These are phyloP conservation scores for Citrus sp. DNA, from an alignment of 345 rosid species.

Conservation along the genomic window DNA sequence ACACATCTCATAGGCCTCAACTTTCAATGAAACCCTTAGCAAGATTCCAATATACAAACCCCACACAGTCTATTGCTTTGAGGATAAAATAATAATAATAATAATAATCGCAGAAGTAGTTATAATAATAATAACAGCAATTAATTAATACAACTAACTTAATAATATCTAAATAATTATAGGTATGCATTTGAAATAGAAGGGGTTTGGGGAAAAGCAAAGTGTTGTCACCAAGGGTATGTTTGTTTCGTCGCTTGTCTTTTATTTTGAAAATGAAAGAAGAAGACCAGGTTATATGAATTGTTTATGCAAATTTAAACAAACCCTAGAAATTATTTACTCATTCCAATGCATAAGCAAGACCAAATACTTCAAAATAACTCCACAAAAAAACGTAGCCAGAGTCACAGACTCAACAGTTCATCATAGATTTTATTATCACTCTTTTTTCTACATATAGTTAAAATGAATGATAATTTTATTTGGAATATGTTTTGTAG, in stretches of 20 bases:
- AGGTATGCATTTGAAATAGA: conserved; percentile 4
- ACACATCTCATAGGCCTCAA: conserved; percentile 39
- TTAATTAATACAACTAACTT: not conserved
- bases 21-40: conserved; percentile 34
- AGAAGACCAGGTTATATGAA: not conserved
- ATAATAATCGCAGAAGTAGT: too few relatives aligned
- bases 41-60: conserved; percentile 22
- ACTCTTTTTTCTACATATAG: not conserved
- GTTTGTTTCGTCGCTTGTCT: conserved; percentile 48
- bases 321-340: conserved; percentile 5
- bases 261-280: conserved; percentile 23
- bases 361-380: not conserved
- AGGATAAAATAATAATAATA: not conserved
- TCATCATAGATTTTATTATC: not conserved
- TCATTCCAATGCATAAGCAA: conserved; percentile 15
- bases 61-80: conserved; percentile 11
- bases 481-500: not conserved
- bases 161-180: not conserved
- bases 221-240: conserved; percentile 57
- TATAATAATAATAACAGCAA: not conserved
- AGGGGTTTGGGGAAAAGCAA: conserved; percentile 36
- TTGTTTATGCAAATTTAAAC: conserved; percentile 24
- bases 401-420: not conserved
- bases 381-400: not conserved
- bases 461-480: not conserved